A percentile compares a stretch with the other conserved stretches of the same genome.
phyloP scores from a whole-genome alignment of 1,284 basidiomycete genomes.

The Papiliotrema laurentii region DNA sequence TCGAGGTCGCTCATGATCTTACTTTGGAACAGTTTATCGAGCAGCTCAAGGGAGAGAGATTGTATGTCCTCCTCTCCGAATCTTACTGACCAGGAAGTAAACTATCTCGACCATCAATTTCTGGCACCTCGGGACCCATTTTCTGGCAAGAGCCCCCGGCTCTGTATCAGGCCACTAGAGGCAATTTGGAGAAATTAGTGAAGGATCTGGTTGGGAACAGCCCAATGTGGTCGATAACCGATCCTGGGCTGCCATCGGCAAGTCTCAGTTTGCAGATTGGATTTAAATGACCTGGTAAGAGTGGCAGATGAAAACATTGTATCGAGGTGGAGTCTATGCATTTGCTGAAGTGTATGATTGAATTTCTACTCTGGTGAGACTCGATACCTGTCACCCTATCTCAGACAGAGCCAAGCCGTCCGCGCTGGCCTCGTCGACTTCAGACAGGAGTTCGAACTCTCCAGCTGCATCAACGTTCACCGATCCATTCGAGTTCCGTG shows the following conservation, averaged over 20 bases:
- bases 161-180: slow-evolving; percentile 77
- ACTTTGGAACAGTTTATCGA: slow-evolving; percentile 83
- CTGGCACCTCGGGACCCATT: slow-evolving; percentile 60
- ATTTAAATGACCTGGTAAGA: not conserved
- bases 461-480: not conserved
- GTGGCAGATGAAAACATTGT: not conserved
- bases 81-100: slow-evolving; percentile 56
- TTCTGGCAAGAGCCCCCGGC: slow-evolving; percentile 91
- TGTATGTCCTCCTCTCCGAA: slow-evolving; percentile 56
- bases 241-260: slow-evolving; percentile 74
- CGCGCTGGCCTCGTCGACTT: slow-evolving; percentile 7
- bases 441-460: not conserved
- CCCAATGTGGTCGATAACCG: slow-evolving; percentile 80
- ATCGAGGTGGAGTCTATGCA: not conserved
- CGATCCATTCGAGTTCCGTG: not conserved
- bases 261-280: slow-evolving; percentile 54
- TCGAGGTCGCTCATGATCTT: slow-evolving; percentile 63
- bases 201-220: slow-evolving; percentile 70
- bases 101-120: slow-evolving; percentile 86
- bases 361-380: not conserved
- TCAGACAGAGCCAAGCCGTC: not conserved
- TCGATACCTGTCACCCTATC: not conserved
- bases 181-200: slow-evolving; percentile 81
- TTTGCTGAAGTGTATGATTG: not conserved
- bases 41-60: slow-evolving; percentile 74